Conservation (phyloP, 805 yeast genomes). For the Schizosaccharomyces lindneri region DNA sequence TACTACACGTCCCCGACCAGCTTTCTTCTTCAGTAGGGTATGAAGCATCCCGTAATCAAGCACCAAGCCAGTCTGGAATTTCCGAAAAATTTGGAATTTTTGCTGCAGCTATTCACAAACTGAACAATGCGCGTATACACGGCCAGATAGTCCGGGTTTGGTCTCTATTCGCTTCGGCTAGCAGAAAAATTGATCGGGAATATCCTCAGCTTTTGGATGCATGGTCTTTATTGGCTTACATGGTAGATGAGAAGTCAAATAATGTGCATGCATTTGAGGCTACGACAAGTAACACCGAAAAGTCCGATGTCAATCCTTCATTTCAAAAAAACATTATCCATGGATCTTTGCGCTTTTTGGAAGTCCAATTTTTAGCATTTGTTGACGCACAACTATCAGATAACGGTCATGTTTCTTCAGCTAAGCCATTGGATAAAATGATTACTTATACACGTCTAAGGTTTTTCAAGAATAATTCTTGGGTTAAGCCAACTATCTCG, state of each 20-base stretch:
- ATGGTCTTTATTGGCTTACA: background rate
- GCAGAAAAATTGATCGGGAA: background rate
- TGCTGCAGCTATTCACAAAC: background rate
- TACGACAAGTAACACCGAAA: background rate
- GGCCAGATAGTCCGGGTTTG: background rate
- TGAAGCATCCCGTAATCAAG: background rate
- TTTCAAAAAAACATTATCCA: constrained; percentile 20
- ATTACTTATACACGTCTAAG: constrained; percentile 31
- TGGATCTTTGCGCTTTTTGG: constrained; percentile 37
- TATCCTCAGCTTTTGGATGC: background rate
- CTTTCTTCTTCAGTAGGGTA: too few species aligned
- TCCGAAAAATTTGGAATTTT: background rate
- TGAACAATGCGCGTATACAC: background rate
- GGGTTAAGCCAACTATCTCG: constrained; percentile 31
- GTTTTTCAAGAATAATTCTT: constrained; percentile 20
- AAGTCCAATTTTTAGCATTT: constrained; percentile 49
- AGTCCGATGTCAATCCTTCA: constrained; percentile 10
- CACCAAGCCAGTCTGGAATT: background rate
- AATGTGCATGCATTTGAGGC: background rate
- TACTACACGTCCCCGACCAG: background rate
- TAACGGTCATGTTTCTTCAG: constrained; percentile 44
- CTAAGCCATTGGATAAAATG: constrained; percentile 32
- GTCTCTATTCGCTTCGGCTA: background rate
- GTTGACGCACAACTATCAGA: constrained; percentile 24
- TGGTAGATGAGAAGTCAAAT: background rate